Base-by-base conservation (phyloP, 2,329 filamentous ascomycete genomes). In the Ceratocystis variospora region DNA sequence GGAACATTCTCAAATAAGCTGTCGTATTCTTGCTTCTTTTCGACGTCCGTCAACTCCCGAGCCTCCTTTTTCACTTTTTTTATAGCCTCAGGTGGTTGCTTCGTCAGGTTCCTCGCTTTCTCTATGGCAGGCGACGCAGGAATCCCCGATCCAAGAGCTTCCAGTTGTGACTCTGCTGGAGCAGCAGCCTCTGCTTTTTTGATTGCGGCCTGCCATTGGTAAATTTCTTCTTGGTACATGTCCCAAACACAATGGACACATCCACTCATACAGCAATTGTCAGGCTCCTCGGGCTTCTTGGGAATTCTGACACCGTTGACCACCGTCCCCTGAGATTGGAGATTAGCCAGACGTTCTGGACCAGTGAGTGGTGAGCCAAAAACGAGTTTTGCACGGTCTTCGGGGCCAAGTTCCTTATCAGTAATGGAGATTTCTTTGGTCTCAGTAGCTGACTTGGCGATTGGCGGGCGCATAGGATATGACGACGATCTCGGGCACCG, bases 171-270 rank as follows among this genome's bases (percentile, higher is more conserved):
- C 57, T 71, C 22, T 67, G 65, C 4, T 69, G 72, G 15, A 74
- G 74, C 45, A 74, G 73, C 68, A 86, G 33, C 31, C 41, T 64
- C 53, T 1, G 65, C 90, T 72, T 87, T 81, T 3, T 79, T 77
- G 45, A 81, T 83, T 67, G 85, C 82, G 15, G 79, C 77, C 3
- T 86, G 87, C 90, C 91, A 97, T 67, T 89, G 88, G 75, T 97
- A 92, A 76, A 97, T 81, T 64, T 97, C 94, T 70, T 99, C 93
- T 7, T 92, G 83, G 75, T 87, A 97, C 64, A 85, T 80, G 71
- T 96, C 92, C 92, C 92, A 97, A 2, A 97, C 94, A 75, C 94
- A 99, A 75, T 97, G 92, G 62, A 96, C 93, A 74, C 94, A 99
- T 2, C 94, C 94, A 73, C 89, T 94, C 94, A 99, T 99, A 77